Evolutionary conservation across 2,329 filamentous ascomycete genomes (phyloP).

Genomic region (Epichloe elymi): DNA sequence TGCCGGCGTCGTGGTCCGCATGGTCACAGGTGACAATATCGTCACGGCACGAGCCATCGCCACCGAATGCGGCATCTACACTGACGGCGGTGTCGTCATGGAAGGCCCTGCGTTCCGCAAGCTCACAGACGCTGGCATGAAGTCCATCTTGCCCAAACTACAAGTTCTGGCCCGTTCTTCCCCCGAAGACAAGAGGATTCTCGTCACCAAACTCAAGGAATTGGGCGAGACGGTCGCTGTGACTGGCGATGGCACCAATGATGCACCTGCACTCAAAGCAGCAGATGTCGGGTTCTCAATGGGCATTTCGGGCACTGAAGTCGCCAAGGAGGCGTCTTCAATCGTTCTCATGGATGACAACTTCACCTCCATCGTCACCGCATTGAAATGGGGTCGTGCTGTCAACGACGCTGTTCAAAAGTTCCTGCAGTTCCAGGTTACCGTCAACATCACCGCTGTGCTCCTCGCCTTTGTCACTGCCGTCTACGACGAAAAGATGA

Average conservation of each 20-base stretch:
- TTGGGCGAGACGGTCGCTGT: constrained; percentile 68
- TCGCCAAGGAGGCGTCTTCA: constrained; percentile 72
- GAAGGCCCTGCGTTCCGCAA: constrained; percentile 70
- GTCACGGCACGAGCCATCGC: constrained; percentile 70
- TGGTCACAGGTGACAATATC: constrained; percentile 78
- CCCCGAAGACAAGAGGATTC: constrained; percentile 65
- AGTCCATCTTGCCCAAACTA: constrained; percentile 52
- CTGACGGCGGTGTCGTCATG: constrained; percentile 52
- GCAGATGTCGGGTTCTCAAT: constrained; percentile 82
- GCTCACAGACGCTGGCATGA: constrained; percentile 48
- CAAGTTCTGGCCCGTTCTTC: constrained; percentile 61
- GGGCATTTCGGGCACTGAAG: constrained; percentile 73
- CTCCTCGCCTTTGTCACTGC: constrained; percentile 78
- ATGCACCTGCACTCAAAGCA: constrained; percentile 67
- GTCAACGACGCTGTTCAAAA: constrained; percentile 69
- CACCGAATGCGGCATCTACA: constrained; percentile 61
- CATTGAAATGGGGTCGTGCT: constrained; percentile 66
- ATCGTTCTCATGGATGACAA: constrained; percentile 85
- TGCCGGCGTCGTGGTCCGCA: constrained; percentile 67
- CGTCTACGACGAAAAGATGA: constrained; percentile 54
- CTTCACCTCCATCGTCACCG: constrained; percentile 72
- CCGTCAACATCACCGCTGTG: constrained; percentile 87
- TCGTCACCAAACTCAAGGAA: constrained; percentile 59
- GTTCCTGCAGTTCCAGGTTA: constrained; percentile 66
- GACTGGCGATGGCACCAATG: constrained; percentile 74